phyloP scores from a whole-genome alignment of 2,329 filamentous ascomycete genomes.

The Botrytis fragariae region DNA sequence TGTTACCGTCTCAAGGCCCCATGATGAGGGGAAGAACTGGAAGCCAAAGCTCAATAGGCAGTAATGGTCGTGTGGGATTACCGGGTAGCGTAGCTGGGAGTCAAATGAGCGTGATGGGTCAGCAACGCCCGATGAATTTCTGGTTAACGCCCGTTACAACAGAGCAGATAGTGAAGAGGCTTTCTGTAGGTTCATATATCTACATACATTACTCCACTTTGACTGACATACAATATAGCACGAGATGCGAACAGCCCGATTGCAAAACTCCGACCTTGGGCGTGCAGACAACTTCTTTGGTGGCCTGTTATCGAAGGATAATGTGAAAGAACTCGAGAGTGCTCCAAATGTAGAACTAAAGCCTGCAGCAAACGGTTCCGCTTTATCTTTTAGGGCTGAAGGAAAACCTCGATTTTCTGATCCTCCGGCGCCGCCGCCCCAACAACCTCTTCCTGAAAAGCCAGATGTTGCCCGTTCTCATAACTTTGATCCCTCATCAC shows the following conservation, averaged over 20 bases:
- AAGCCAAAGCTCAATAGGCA: conserved; percentile 62
- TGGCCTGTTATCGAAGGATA: conserved; percentile 71
- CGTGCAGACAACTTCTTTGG: conserved; percentile 81
- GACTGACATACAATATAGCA: conserved; percentile 51
- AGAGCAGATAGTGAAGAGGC: conserved; percentile 86
- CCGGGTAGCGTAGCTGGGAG: conserved; percentile 54
- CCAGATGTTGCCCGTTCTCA: conserved; percentile 63
- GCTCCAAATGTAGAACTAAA: conserved; percentile 50
- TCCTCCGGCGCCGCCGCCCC: conserved; percentile 87
- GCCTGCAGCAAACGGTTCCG: conserved; percentile 45
- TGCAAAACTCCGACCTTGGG: conserved; percentile 82
- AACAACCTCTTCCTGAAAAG: conserved; percentile 90
- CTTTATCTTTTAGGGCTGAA: conserved; percentile 60
- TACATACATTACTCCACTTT: conserved; percentile 5
- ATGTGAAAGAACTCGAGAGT: conserved; percentile 57
- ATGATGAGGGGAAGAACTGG: conserved; percentile 68
- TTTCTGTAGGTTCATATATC: conserved; percentile 32
- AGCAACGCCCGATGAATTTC: conserved; percentile 75
- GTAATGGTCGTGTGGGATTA: conserved; percentile 56
- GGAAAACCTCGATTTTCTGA: conserved; percentile 85
- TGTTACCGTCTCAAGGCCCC: conserved; percentile 66
- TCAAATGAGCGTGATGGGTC: conserved; percentile 57
- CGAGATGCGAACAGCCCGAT: conserved; percentile 85
- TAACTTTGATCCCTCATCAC: conserved; percentile 43
- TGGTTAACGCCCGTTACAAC: conserved; percentile 88